A percentile compares a stretch with the other conserved stretches of the same genome.
These are phyloP conservation scores for Mucuna pruriens DNA, from an alignment of 306 rosid species.

Conservation along the genomic window DNA sequence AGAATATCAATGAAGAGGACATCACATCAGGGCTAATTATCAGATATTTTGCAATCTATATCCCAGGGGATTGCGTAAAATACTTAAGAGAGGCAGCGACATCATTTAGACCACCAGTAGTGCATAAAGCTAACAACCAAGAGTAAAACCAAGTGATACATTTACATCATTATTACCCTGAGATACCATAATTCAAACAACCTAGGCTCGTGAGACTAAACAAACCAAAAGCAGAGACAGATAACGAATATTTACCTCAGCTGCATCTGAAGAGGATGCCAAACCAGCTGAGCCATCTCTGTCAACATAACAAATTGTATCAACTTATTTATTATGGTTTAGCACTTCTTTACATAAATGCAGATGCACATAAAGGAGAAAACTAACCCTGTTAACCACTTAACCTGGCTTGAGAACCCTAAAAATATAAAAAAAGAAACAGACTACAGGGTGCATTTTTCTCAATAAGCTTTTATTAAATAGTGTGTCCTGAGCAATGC, in stretches of 20 bases:
- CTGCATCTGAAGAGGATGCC: constrained; percentile 36
- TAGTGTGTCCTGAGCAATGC: not conserved
- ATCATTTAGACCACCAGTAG: not conserved
- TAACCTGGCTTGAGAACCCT: not conserved
- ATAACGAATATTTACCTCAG: constrained; percentile 25
- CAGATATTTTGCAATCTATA: not conserved
- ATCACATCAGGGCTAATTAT: not conserved
- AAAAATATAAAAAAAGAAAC: not conserved
- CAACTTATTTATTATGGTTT: constrained; percentile 28
- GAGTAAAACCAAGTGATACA: not conserved
- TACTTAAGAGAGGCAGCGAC: not conserved
- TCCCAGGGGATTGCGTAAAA: not conserved
- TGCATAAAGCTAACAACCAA: constrained; percentile 7
- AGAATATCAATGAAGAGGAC: constrained; percentile 8
- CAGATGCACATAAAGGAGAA: not conserved
- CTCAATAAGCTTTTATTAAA: not conserved
- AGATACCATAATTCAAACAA: constrained; percentile 5
- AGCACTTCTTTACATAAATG: constrained; percentile 21
- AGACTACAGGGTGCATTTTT: not conserved
- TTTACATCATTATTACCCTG: not conserved
- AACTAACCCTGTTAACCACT: not conserved
- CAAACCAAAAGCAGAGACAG: constrained; percentile 12
- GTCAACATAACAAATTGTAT: constrained; percentile 21
- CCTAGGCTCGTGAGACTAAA: not conserved
- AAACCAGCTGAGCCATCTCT: constrained; percentile 36